phyloP scores from a whole-genome alignment of 768 basidiomycete species.

The Suillus spraguei region DNA sequence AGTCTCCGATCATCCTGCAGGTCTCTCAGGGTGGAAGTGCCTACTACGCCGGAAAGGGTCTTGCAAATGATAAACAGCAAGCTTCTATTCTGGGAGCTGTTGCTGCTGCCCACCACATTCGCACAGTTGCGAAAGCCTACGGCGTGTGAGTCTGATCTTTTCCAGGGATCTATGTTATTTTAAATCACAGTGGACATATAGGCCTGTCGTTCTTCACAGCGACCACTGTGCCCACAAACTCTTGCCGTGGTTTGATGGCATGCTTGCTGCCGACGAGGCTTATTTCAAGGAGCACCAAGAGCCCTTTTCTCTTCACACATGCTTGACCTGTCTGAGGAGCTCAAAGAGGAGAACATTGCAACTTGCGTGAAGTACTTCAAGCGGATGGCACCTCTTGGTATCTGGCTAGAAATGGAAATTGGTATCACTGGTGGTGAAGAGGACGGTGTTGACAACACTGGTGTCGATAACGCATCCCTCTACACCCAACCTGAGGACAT shows the following conservation, averaged over 20 bases:
- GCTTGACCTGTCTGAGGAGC: constrained; percentile 94
- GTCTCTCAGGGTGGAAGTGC: constrained; percentile 97
- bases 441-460: constrained; percentile 98
- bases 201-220: constrained; percentile 95
- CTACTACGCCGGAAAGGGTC: constrained; percentile 96
- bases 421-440: constrained; percentile 99
- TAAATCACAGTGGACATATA: constrained; percentile 32
- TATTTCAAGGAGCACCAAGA: constrained; percentile 90
- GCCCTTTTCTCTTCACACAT: constrained; percentile 96
- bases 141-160: constrained; percentile 71
- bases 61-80: constrained; percentile 93
- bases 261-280: constrained; percentile 94
- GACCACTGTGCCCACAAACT: constrained; percentile 99
- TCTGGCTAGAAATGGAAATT: constrained; percentile 99
- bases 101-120: constrained; percentile 91
- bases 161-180: constrained; percentile 6
- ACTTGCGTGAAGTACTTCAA: constrained; percentile 94
- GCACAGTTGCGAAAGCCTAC: constrained; percentile 84
- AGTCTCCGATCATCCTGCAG: constrained; percentile 97
- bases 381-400: constrained; percentile 88
- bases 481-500: constrained; percentile 99
- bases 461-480: constrained; percentile 88
- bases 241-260: constrained; percentile 98
- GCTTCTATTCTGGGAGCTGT: constrained; percentile 92
- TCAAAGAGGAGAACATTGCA: constrained; percentile 92